Conservation (phyloP, 345 rosid genomes). For the Dipteronia dyeriana region DNA sequence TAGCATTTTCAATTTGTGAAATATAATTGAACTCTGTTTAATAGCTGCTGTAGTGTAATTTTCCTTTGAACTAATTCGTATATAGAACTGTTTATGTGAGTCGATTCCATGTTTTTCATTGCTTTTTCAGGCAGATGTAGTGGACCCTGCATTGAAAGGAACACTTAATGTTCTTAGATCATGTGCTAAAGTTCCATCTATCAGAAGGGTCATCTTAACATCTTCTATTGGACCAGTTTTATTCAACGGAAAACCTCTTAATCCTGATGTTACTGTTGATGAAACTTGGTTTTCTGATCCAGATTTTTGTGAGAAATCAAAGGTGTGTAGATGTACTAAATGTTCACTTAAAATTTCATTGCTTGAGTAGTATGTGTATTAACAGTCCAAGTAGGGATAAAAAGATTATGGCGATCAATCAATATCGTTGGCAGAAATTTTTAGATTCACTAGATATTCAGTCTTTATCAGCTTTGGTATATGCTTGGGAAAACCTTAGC, state of each 20-base stretch:
- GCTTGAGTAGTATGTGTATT: too few species aligned
- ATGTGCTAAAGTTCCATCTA: constrained; percentile 19
- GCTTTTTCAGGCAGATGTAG: neutral
- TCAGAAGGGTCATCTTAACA: constrained; percentile 20
- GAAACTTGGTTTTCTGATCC: constrained; percentile 28
- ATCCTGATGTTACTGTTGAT: constrained; percentile 25
- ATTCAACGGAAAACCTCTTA: constrained; percentile 16
- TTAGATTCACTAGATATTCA: neutral
- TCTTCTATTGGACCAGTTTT: constrained; percentile 2
- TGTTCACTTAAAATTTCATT: too few species aligned
- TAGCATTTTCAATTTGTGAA: neutral
- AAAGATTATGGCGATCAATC: neutral
- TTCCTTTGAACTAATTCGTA: too few species aligned
- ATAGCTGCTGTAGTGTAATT: too few species aligned
- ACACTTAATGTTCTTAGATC: constrained; percentile 24
- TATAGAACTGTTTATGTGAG: constrained; percentile 2
- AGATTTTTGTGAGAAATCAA: constrained; percentile 15
- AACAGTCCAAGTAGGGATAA: too few species aligned
- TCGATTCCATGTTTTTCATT: neutral
- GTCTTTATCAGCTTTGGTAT: constrained; percentile 29
- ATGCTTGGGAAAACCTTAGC: constrained; percentile 37
- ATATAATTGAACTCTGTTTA: neutral
- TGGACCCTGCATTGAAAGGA: constrained; percentile 14
- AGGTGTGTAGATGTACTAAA: constrained; percentile 22
- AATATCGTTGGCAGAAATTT: neutral